These are phyloP conservation scores for Schizosaccharomyces octosporus DNA, from an alignment of 805 yeast genomes.

Conservation along the genomic window DNA sequence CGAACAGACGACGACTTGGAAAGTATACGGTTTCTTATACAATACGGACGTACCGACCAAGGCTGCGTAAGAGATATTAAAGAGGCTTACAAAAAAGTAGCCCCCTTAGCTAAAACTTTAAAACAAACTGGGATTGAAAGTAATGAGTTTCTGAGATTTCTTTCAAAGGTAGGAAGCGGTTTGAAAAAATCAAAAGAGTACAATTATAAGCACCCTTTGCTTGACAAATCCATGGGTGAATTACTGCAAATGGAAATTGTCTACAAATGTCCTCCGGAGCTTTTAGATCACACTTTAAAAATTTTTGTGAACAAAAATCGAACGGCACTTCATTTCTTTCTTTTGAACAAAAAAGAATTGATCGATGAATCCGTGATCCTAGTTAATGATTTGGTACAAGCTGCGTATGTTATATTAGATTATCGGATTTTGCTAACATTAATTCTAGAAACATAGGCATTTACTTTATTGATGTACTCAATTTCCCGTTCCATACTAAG, in stretches of 20 bases:
- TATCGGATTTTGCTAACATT: not conserved
- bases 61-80: too few relatives aligned
- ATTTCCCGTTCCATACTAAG: not conserved
- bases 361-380: not conserved
- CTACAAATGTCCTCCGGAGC: not conserved
- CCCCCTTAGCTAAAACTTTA: too few relatives aligned
- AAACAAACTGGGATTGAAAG: too few relatives aligned
- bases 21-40: too few relatives aligned
- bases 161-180: too few relatives aligned
- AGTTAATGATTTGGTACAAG: not conserved
- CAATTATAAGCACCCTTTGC: not conserved
- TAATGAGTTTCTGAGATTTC: too few relatives aligned
- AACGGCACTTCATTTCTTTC: not conserved
- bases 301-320: not conserved
- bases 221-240: not conserved
- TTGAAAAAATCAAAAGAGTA: not conserved
- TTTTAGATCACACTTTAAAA: not conserved
- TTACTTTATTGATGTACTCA: not conserved
- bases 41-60: too few relatives aligned
- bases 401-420: not conserved
- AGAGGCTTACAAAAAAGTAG: too few relatives aligned
- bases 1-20: too few relatives aligned
- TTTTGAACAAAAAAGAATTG: not conserved
- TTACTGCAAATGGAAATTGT: not conserved
- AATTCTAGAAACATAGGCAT: not conserved